Conservation (phyloP, 441 rosid species). For the Populus hybrid region DNA sequence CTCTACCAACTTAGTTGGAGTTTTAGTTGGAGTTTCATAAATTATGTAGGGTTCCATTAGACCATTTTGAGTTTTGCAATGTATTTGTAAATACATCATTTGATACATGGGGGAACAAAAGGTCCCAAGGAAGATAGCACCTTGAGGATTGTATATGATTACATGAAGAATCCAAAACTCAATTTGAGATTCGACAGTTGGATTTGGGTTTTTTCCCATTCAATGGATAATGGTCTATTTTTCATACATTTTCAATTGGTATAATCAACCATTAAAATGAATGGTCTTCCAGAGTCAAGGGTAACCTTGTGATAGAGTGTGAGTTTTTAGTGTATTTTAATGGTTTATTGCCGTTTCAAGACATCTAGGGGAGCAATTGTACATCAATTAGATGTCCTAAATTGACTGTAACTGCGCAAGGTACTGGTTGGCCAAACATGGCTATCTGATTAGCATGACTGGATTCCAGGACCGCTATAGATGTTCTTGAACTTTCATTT, state of each 20-base stretch:
- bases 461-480: conserved; percentile 5
- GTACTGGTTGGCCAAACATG: conserved; percentile 7
- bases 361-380: background rate
- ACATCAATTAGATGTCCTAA: conserved; percentile 15
- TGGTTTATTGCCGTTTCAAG: background rate
- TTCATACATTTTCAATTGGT: background rate
- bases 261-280: background rate
- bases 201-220: background rate
- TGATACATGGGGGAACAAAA: background rate
- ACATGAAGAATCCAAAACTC: background rate
- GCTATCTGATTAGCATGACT: background rate
- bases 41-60: conserved; percentile 7
- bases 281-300: background rate
- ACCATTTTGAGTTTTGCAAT: conserved; percentile 5
- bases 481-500: conserved; percentile 9
- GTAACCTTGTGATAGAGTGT: background rate
- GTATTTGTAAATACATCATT: conserved; percentile 27
- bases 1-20: no score
- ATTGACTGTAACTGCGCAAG: conserved; percentile 9
- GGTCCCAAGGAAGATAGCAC: background rate
- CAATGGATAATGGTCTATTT: background rate
- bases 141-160: background rate
- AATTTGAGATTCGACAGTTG: background rate
- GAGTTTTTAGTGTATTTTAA: background rate
- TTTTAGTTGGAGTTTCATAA: background rate